phyloP scores from a whole-genome alignment of 306 rosid genomes.

The Parietaria judaica region DNA sequence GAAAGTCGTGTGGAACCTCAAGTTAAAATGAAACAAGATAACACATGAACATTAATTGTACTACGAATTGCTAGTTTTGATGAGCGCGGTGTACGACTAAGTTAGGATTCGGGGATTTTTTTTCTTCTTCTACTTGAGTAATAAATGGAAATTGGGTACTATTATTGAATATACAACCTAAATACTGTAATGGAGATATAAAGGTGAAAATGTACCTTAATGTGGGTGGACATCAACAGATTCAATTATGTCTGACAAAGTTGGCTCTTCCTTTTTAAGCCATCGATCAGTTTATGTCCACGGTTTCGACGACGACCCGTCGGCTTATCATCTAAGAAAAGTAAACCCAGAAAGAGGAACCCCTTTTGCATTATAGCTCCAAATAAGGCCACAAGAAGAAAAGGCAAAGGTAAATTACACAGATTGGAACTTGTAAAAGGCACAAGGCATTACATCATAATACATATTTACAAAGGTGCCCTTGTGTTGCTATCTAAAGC shows the following conservation, averaged over 20 bases:
- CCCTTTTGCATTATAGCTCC: not conserved
- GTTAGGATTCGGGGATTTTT: too few species aligned
- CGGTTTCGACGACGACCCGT: not conserved
- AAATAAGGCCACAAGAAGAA: not conserved
- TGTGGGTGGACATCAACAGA: slow-evolving; percentile 11
- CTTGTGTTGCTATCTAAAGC: slow-evolving; percentile 10
- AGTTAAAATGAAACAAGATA: too few species aligned
- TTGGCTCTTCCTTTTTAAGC: not conserved
- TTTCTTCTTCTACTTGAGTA: too few species aligned
- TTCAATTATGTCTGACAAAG: not conserved
- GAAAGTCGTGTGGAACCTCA: too few species aligned
- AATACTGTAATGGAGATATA: not conserved
- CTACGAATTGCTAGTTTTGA: too few species aligned
- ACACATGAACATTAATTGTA: too few species aligned
- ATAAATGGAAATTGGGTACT: too few species aligned
- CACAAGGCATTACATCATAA: slow-evolving; percentile 12
- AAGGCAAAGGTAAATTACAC: not conserved
- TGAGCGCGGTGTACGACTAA: too few species aligned
- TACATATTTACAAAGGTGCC: slow-evolving; percentile 14
- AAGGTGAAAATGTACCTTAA: slow-evolving; percentile 2
- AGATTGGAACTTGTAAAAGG: not conserved
- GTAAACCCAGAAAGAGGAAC: not conserved
- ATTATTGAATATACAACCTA: too few species aligned
- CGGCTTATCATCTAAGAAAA: not conserved
- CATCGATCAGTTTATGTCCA: not conserved